Evolutionary conservation across 2,329 filamentous ascomycete genomes (phyloP), one percentile per base, ranked within the genome.

Genomic region (Ophiostoma piceae): DNA sequence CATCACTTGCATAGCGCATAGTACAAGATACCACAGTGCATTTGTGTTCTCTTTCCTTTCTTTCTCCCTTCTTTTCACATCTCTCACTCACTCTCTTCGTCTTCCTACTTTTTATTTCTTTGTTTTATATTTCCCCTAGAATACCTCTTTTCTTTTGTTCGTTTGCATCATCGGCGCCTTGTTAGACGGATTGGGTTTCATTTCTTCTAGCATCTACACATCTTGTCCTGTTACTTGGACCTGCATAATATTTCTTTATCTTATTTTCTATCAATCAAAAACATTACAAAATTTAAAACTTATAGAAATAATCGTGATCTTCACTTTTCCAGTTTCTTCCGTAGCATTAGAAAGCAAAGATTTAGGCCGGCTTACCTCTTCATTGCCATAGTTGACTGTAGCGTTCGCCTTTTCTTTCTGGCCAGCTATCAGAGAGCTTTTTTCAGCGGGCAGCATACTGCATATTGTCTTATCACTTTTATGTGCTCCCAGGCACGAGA

Each of bases 111-210:
- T 16, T 47, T 47, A 47, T n/a, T 47, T 19, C 43, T 67, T 22
- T 54, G 19, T 65, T 39, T 19, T 9, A 37, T 62, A 29, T 62
- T 65, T 43, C 22, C 43, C 32, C n/a, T 69, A n/a, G 3, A 16
- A 32, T 60, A 39, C 51, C 35, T 69, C 37, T 43, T 32, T 54
- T 12, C 29, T 47, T 69, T 67, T 51, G 37, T 69, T 29, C 26
- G 19, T 64, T 47, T 64, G 35, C 37, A 62, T 60, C n/a, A n/a
- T 65, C 22, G 57, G 54, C 51, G 26, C 57, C 11, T 60, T 64
- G 39, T 67, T 29, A 39, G 62, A 65, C 62, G 32, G 60, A 14
- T 39, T 39, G n/a, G 62, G 62, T 9, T 37, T 65, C 43, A 47
- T 47, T 65, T 19, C 19, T 65, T 65, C 35, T 22, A 35, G 62